A percentile compares a stretch with the other conserved stretches of the same genome.
phyloP scores from a whole-genome alignment of 768 basidiomycete species.

The Boletellus emodensis region DNA sequence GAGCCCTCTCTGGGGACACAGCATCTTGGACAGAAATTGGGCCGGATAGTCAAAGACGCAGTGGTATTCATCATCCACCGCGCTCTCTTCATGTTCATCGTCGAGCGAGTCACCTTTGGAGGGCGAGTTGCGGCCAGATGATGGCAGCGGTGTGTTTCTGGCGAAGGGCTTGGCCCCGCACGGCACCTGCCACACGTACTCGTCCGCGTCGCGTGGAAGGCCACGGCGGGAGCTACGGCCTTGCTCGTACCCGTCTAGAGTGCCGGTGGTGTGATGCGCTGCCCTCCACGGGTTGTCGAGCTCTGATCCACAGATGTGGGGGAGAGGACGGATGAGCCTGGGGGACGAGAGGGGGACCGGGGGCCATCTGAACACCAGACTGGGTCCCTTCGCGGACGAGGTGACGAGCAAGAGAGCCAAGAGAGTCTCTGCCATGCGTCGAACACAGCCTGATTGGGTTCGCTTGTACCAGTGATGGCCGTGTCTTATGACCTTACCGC shows the following conservation, averaged over 20 bases:
- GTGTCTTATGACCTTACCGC: conserved; percentile 6
- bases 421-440: conserved; percentile 68
- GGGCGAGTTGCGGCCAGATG: conserved; percentile 52
- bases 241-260: conserved; percentile 13
- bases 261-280: conserved; percentile 42
- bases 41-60: conserved; percentile 75
- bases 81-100: conserved; percentile 31
- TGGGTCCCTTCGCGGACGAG: conserved; percentile 76
- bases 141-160: conserved; percentile 38
- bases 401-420: conserved; percentile 81
- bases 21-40: conserved; percentile 74
- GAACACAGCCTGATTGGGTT: too few relatives aligned
- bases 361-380: conserved; percentile 82
- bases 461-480: not conserved
- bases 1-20: conserved; percentile 73
- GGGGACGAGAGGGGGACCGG: conserved; percentile 60
- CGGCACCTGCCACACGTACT: conserved; percentile 59
- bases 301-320: conserved; percentile 43
- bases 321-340: conserved; percentile 69
- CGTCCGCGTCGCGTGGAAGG: conserved; percentile 31
- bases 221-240: not conserved
- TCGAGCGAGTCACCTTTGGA: conserved; percentile 40
- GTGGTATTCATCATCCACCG: conserved; percentile 52
- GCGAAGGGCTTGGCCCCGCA: conserved; percentile 49
- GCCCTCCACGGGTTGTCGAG: conserved; percentile 75